Percentiles rank a stretch among this genome's conserved stretches.
Conservation (phyloP, 495 filamentous ascomycete genomes). For the Cairneyella variabilis region DNA sequence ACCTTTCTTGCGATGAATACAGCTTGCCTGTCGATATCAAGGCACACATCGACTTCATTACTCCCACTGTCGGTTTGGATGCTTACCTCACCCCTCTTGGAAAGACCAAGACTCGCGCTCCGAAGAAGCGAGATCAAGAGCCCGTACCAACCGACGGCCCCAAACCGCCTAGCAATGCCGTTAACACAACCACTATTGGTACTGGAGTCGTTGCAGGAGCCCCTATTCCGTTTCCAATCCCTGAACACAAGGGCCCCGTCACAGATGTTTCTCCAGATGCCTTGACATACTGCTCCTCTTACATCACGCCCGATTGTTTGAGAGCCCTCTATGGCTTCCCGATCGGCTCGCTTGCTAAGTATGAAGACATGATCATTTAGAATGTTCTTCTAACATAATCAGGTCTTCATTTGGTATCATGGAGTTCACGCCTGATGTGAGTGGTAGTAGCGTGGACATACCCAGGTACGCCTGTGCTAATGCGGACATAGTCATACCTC, state of each 20-base stretch:
- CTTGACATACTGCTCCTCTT: constrained; percentile 2
- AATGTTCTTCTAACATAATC: not conserved
- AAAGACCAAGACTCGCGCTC: not conserved
- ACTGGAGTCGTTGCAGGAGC: not conserved
- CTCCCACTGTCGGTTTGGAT: constrained; percentile 17
- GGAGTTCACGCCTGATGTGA: constrained; percentile 7
- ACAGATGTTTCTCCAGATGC: constrained; percentile 18
- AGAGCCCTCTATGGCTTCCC: constrained; percentile 6
- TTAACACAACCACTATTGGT: not conserved
- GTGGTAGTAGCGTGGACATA: not conserved
- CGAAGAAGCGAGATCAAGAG: not conserved
- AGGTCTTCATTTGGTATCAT: constrained; percentile 9
- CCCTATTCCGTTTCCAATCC: not conserved
- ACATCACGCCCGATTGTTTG: constrained; percentile 13
- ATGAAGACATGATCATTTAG: not conserved
- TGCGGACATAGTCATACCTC: not conserved
- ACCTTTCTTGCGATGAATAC: constrained; percentile 36
- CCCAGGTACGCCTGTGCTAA: not conserved
- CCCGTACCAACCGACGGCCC: no score
- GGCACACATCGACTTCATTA: constrained; percentile 54
- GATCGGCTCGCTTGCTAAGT: not conserved
- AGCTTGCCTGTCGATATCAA: constrained; percentile 46
- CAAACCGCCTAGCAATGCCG: not conserved
- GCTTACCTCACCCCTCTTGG: not conserved
- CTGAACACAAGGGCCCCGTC: not conserved